Evolutionary conservation across 2,329 filamentous ascomycete genomes (phyloP).

Genomic region (Sporothrix curviconia): DNA sequence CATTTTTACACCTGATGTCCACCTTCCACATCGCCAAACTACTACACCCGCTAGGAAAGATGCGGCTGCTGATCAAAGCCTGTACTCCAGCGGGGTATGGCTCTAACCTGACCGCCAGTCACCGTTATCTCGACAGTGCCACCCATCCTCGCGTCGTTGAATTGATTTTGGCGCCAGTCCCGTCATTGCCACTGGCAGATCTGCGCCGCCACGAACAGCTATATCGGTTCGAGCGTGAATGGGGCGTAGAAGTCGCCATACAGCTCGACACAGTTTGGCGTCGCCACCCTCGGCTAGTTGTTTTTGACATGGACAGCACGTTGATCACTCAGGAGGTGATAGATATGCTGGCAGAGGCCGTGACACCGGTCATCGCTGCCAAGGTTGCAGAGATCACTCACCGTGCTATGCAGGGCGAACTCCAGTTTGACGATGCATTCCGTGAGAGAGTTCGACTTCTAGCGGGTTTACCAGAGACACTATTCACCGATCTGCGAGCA

Average conservation of each 20-base stretch:
- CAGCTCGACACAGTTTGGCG: constrained; percentile 69
- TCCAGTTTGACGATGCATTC: constrained; percentile 83
- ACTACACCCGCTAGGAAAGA: background rate
- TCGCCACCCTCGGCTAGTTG: constrained; percentile 75
- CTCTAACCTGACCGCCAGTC: constrained; percentile 50
- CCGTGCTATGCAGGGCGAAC: constrained; percentile 90
- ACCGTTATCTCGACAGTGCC: constrained; percentile 57
- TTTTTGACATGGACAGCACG: constrained; percentile 99
- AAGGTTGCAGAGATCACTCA: constrained; percentile 84
- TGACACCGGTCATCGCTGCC: constrained; percentile 66
- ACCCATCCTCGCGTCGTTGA: constrained; percentile 59
- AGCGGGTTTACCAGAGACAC: constrained; percentile 67
- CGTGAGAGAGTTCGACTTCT: constrained; percentile 74
- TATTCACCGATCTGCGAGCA: constrained; percentile 71
- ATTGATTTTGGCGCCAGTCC: constrained; percentile 55
- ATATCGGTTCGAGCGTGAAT: constrained; percentile 78
- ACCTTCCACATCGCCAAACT: constrained; percentile 46
- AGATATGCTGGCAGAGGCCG: constrained; percentile 80
- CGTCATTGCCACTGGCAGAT: constrained; percentile 57
- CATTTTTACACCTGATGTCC: constrained; percentile 60
- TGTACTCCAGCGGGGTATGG: constrained; percentile 16
- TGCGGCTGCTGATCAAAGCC: background rate
- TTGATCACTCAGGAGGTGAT: constrained; percentile 97
- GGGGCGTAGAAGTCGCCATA: constrained; percentile 79
- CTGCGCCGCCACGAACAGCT: constrained; percentile 75